Evolutionary conservation across 2,329 filamentous ascomycete genomes (phyloP).

Genomic region (Phialocephala subalpina): DNA sequence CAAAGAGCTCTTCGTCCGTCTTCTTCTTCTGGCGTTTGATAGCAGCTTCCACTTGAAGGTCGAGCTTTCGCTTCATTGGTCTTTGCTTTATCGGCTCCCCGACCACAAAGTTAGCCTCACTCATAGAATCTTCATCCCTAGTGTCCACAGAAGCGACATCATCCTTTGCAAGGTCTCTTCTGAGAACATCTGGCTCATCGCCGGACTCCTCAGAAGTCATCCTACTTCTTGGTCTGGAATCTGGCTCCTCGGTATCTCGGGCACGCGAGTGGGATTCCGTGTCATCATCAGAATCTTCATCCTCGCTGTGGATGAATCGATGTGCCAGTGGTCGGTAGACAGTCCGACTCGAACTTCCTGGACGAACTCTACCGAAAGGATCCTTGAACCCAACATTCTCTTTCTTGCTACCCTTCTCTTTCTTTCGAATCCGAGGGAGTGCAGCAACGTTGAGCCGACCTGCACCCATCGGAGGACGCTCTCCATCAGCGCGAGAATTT

Average conservation of each 20-base stretch:
- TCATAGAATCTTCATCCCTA: constrained; percentile 71
- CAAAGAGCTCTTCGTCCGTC: constrained; percentile 80
- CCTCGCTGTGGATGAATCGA: constrained; percentile 77
- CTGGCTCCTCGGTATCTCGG: constrained; percentile 84
- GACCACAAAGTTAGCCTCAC: constrained; percentile 75
- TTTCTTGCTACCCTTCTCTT: constrained; percentile 53
- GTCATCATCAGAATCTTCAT: constrained; percentile 89
- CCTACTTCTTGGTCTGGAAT: constrained; percentile 82
- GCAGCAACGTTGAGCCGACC: constrained; percentile 67
- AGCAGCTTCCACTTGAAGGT: constrained; percentile 72
- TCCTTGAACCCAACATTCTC: constrained; percentile 72
- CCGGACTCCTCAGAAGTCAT: constrained; percentile 64
- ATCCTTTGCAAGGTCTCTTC: constrained; percentile 22
- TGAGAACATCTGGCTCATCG: constrained; percentile 37
- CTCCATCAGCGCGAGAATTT: constrained; percentile 66
- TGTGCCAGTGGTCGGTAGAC: constrained; percentile 82
- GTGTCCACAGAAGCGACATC: constrained; percentile 50
- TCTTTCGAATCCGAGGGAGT: constrained; percentile 75
- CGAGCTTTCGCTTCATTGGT: constrained; percentile 77
- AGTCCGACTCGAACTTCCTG: constrained; percentile 60
- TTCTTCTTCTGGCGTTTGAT: constrained; percentile 84
- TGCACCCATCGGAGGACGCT: constrained; percentile 58
- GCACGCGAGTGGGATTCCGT: constrained; percentile 67
- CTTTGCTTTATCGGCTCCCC: constrained; percentile 58
- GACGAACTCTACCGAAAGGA: constrained; percentile 68